These are phyloP conservation scores for Mimosa bimucronata DNA, from an alignment of 306 rosid species.

Conservation along the genomic window DNA sequence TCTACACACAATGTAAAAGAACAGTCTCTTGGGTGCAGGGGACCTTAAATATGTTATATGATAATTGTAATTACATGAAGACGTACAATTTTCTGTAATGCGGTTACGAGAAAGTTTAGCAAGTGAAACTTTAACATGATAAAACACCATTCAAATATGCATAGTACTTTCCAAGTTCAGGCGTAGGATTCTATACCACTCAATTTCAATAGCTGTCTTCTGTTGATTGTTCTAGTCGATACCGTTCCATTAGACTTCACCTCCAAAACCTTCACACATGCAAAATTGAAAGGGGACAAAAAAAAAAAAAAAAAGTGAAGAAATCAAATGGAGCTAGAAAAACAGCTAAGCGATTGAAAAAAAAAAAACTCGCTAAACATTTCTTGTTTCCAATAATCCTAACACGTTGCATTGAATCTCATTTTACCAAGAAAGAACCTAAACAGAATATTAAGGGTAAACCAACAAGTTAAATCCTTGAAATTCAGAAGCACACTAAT, in stretches of 20 bases:
- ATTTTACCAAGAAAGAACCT: neutral
- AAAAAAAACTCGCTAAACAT: neutral
- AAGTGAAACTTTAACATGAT: constrained; percentile 23
- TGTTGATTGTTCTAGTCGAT: constrained; percentile 79
- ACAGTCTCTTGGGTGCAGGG: constrained; percentile 7
- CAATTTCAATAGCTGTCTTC: constrained; percentile 86
- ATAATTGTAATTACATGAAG: constrained; percentile 11
- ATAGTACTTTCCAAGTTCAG: neutral
- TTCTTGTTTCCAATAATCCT: neutral
- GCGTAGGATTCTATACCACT: constrained; percentile 63
- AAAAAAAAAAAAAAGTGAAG: neutral
- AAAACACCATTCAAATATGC: neutral
- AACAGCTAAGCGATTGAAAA: neutral
- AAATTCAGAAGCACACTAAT: neutral
- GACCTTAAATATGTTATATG: neutral
- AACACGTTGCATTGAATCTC: neutral
- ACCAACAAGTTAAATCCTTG: neutral
- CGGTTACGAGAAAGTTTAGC: neutral
- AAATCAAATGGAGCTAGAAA: constrained; percentile 1
- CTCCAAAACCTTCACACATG: constrained; percentile 69
- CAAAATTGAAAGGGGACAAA: neutral
- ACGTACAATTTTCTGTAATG: neutral
- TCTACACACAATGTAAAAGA: constrained; percentile 5
- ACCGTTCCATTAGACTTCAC: constrained; percentile 75
- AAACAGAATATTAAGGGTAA: neutral